Percentiles rank a stretch among this genome's conserved stretches.
phyloP scores from a whole-genome alignment of 2,329 filamentous ascomycete species.

The Botryosphaeria dothidea region DNA sequence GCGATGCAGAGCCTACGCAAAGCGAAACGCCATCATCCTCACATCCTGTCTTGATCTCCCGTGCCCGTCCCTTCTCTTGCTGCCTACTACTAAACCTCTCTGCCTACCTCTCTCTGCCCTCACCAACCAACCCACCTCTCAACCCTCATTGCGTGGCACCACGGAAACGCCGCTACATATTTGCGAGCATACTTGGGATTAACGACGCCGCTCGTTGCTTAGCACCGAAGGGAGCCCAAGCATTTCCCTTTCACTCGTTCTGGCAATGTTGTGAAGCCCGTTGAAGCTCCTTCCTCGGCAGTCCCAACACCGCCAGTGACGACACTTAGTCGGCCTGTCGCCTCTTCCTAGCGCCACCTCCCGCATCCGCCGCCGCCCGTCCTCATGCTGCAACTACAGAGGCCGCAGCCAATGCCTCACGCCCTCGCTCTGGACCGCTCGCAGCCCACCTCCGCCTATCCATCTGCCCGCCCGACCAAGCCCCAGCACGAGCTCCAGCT shows the following conservation, averaged over 20 bases:
- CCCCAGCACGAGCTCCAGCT: conserved; percentile 28
- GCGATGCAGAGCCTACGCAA: conserved; percentile 24
- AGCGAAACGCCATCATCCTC: conserved; percentile 24
- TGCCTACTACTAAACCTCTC: conserved; percentile 20
- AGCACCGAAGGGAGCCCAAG: conserved; percentile 8
- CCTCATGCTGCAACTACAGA: conserved; percentile 44
- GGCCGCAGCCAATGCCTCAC: conserved; percentile 43
- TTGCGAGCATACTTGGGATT: conserved; percentile 18
- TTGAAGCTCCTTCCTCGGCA: conserved; percentile 17
- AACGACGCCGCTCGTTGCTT: conserved; percentile 18
- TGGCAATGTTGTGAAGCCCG: conserved; percentile 20
- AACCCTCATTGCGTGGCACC: conserved; percentile 11
- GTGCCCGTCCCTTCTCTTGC: conserved; percentile 21
- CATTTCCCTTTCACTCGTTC: conserved; percentile 19
- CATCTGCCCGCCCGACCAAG: conserved; percentile 27
- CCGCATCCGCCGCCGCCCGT: conserved; percentile 21
- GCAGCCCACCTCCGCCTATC: conserved; percentile 33
- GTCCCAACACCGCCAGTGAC: conserved; percentile 23
- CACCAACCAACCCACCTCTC: not conserved
- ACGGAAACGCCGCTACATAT: conserved; percentile 20
- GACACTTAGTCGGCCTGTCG: conserved; percentile 8
- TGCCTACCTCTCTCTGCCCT: not conserved
- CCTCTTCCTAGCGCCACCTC: not conserved
- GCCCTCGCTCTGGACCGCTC: conserved; percentile 37
- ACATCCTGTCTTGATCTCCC: conserved; percentile 19